Evolutionary conservation across 1,139 yeast species (phyloP).

Genomic region (Candida buenavistaensis): DNA sequence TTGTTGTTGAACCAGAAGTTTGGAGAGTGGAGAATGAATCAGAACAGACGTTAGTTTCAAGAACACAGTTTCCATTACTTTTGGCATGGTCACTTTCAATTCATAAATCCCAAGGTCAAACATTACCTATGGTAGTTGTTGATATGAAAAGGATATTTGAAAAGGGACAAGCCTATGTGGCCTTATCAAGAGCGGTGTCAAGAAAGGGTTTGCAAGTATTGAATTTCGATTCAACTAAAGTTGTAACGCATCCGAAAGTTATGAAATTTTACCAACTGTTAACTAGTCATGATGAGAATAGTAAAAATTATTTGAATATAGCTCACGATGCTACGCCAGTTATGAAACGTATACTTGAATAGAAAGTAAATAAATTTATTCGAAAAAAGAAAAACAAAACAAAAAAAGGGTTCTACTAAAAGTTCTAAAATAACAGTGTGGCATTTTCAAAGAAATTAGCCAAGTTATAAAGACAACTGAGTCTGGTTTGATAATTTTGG

Average conservation of each 20-base stretch:
- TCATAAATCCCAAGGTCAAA: conserved; percentile 96
- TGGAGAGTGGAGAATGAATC: conserved; percentile 45
- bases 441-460: no score
- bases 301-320: no score
- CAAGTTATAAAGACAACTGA: no score
- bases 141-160: conserved; percentile 80
- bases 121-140: conserved; percentile 77
- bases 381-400: no score
- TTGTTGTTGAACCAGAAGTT: conserved; percentile 48
- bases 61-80: conserved; percentile 74
- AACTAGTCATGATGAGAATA: conserved; percentile 1
- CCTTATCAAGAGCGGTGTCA: conserved; percentile 81
- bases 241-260: conserved; percentile 64
- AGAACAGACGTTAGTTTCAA: conserved; percentile 28
- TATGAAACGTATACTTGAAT: no score
- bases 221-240: conserved; percentile 60
- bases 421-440: no score
- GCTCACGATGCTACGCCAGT: no score
- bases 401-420: no score
- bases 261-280: conserved; percentile 54
- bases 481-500: no score
- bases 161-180: conserved; percentile 94
- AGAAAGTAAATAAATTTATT: no score
- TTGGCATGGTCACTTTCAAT: conserved; percentile 95
- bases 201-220: conserved; percentile 77